Conservation (phyloP, 208 protist species). For the Wallacemonas sp. region DNA sequence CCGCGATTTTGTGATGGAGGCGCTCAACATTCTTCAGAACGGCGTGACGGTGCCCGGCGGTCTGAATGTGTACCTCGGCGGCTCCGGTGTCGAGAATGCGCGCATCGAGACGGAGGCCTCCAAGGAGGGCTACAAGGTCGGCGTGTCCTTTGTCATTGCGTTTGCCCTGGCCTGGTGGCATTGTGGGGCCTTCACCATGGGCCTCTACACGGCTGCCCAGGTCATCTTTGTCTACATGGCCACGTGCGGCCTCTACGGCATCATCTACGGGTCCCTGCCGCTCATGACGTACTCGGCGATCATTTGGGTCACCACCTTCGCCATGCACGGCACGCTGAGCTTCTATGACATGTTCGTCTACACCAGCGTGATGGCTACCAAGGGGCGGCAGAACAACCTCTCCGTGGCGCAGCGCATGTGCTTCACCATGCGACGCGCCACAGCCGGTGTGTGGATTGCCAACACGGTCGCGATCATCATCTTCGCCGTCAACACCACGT, state of each 20-base stretch:
- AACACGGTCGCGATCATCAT: constrained; percentile 53
- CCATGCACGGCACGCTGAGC: constrained; percentile 57
- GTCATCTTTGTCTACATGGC: constrained; percentile 44
- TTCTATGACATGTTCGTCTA: constrained; percentile 73
- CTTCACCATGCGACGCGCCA: constrained; percentile 49
- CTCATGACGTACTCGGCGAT: constrained; percentile 46
- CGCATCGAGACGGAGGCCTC: constrained; percentile 22
- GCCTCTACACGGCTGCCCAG: constrained; percentile 35
- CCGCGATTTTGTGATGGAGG: constrained; percentile 19
- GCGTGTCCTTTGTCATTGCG: constrained; percentile 36
- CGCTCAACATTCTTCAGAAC: constrained; percentile 17
- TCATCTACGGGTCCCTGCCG: constrained; percentile 41
- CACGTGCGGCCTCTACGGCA: constrained; percentile 36
- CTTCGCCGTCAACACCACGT: constrained; percentile 59
- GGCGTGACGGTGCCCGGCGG: background rate
- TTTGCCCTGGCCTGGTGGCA: constrained; percentile 42
- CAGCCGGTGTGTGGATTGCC: constrained; percentile 42
- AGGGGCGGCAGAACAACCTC: constrained; percentile 58
- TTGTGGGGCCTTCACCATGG: constrained; percentile 37
- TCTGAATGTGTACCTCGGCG: constrained; percentile 35
- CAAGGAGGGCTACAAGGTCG: constrained; percentile 45
- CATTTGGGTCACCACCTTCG: constrained; percentile 56
- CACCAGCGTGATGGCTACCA: constrained; percentile 61
- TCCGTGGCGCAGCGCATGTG: constrained; percentile 63
- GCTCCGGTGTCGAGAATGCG: constrained; percentile 32